Evolutionary conservation across 179 eudicot genomes (phyloP), one percentile per base, ranked within the genome.

Genomic region (Heliamphora pulchella): DNA sequence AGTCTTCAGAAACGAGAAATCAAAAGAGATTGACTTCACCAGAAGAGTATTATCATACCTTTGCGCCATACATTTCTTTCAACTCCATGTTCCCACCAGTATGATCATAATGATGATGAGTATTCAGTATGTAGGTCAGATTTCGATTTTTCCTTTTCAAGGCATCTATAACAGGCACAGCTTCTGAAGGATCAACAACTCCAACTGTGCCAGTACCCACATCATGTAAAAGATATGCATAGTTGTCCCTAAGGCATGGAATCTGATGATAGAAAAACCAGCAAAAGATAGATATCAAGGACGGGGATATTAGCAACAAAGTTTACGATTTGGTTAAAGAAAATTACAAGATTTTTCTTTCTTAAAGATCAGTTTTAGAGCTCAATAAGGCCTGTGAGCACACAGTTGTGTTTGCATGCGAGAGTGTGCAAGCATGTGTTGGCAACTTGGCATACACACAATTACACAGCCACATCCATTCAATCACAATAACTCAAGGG

Each of bases 31-130:
- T 31, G 18, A 79, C 58, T 55, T 10, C 64, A n/a, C 31, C 22
- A 41, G 14, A 78, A 71, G 70, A 46, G 59, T n/a, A 13, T 64
- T 50, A 80, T 53, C 89, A 77, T 90, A 93, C 97, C 97, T 93
- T 93, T 83, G 97, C 97, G 51, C 97, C 98, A 44, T 92, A 94
- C 91, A 88, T 91, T 83, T 84, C 93, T 89, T 94, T 94, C 81
- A 94, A 79, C 83, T 94, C 97, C 87, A 85, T 78, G 83, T 94
- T 92, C 75, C 97, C 98, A 68, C 97, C 98, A 82, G 98, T 94
- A 86, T 94, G 98, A 89, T 94, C 97, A 83, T 84, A 75, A 84
- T 94, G 97, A 86, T 94, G 98, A 89, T 94, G 98, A 79, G 98
- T 94, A 75, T 94, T 94, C 54, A 94, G 81, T 64, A 94, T 94